Base-by-base conservation (phyloP, 2,329 filamentous ascomycete genomes). In the Cordyceps javanica region DNA sequence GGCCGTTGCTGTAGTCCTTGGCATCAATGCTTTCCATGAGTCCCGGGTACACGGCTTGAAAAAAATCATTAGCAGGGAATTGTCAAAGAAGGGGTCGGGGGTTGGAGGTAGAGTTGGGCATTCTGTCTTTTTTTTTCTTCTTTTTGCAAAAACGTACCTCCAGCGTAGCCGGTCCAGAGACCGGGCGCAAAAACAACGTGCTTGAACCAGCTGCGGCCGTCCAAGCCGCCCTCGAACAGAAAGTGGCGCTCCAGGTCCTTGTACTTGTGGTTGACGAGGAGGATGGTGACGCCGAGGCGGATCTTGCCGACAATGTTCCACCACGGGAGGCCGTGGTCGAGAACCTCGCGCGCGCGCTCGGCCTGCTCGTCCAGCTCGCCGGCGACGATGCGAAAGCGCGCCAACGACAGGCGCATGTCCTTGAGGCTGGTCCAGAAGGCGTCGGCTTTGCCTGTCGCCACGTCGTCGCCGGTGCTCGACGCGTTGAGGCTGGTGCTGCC, bases 111-210 rank as follows among this genome's bases (percentile, higher is more conserved):
- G n/a, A n/a, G n/a, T n/a, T n/a, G n/a, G n/a, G n/a, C n/a, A n/a
- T n/a, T n/a, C n/a, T n/a, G n/a, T n/a, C n/a, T n/a, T n/a, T n/a
- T n/a, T n/a, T n/a, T n/a, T n/a, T n/a, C n/a, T n/a, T n/a, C n/a
- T n/a, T n/a, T n/a, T n/a, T n/a, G n/a, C n/a, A 49, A 16, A 36
- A 50, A 74, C 80, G 72, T 66, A 86, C 83, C 82, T 67, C 91
- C 92, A 0, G 91, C 78, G 71, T 97, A 97, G 0, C 92, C 92
- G 0, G 91, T 96, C 91, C 91, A 96, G 49, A 93, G 70, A 0
- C 92, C 92, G 0, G 92, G 92, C 1, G 92, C 92, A 72, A 95
- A 97, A 1, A 97, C 88, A 2, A 96, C 88, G 67, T 97, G 93
- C 75, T 97, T 97, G 76, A 93, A 97, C 91, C 91, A 97, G 25